Conservation (phyloP, 2,329 filamentous ascomycete genomes). For the Orbilia quercus region DNA sequence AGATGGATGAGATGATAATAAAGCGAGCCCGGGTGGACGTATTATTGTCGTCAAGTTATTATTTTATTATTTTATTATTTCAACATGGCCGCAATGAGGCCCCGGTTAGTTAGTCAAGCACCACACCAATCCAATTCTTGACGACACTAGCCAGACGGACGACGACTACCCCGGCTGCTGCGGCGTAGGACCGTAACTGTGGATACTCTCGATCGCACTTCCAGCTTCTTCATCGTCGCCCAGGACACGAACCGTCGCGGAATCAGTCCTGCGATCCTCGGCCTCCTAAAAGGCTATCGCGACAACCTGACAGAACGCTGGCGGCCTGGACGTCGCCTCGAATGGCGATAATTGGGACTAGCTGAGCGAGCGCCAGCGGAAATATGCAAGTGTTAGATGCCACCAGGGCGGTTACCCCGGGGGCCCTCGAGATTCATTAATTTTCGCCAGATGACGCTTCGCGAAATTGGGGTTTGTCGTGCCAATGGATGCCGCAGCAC, state of each 20-base stretch:
- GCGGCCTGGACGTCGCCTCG: constrained; percentile 13
- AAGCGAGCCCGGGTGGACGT: constrained; percentile 35
- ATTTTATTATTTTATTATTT: not conserved
- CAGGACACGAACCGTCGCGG: constrained; percentile 22
- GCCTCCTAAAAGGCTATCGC: not conserved
- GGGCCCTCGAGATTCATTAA: constrained; percentile 5
- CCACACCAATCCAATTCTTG: too few relatives aligned
- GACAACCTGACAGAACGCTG: constrained; percentile 8
- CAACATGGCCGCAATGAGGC: constrained; percentile 22
- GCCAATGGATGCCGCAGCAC: constrained; percentile 18
- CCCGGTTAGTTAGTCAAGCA: constrained; percentile 4
- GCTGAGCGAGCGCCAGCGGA: constrained; percentile 42
- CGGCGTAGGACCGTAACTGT: not conserved
- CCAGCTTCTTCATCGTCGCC: constrained; percentile 15
- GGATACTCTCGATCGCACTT: not conserved
- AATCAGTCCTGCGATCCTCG: constrained; percentile 7
- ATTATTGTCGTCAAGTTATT: constrained; percentile 4
- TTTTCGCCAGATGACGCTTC: constrained; percentile 18
- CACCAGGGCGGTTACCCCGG: constrained; percentile 45
- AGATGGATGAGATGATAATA: constrained; percentile 45
- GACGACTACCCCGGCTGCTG: not conserved
- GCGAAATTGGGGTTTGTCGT: not conserved
- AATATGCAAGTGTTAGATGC: constrained; percentile 40
- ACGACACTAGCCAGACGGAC: not conserved
- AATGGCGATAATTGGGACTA: constrained; percentile 16